These are phyloP conservation scores for Apiospora marii DNA, from an alignment of 2,329 filamentous ascomycete genomes.

Conservation along the genomic window DNA sequence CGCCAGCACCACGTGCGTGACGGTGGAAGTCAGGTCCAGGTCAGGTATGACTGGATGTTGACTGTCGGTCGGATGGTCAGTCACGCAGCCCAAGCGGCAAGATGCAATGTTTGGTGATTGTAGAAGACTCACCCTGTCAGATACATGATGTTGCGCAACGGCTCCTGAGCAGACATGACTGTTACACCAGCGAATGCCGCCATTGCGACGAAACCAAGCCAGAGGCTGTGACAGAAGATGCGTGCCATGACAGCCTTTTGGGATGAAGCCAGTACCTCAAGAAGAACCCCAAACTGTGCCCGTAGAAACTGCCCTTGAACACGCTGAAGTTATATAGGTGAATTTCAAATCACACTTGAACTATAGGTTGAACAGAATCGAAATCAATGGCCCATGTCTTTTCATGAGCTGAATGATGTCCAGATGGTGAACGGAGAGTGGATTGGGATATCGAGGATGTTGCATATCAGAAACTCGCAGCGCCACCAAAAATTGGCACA, in stretches of 20 bases:
- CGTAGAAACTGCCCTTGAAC: background rate
- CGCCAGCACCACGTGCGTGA: slow-evolving; percentile 63
- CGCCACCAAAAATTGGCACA: background rate
- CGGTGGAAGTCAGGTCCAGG: slow-evolving; percentile 42
- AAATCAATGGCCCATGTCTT: background rate
- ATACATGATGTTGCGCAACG: slow-evolving; percentile 44
- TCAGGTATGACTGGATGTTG: slow-evolving; percentile 41
- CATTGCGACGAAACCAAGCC: background rate
- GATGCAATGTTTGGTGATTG: background rate
- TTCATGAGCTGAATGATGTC: background rate
- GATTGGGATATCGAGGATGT: background rate
- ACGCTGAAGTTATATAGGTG: too few species aligned
- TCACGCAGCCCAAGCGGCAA: background rate
- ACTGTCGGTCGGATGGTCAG: slow-evolving; percentile 29
- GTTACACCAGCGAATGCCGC: background rate
- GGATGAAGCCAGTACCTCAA: background rate
- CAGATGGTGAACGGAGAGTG: background rate
- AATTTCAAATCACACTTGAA: too few species aligned
- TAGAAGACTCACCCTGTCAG: slow-evolving; percentile 38
- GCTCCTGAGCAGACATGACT: background rate
- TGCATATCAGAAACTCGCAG: background rate
- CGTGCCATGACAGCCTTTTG: background rate
- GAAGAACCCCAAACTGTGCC: background rate
- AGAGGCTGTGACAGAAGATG: background rate
- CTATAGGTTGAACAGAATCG: too few species aligned